These are phyloP conservation scores for Annulohypoxylon maeteangense DNA, from an alignment of 495 filamentous ascomycete species.

Conservation along the genomic window DNA sequence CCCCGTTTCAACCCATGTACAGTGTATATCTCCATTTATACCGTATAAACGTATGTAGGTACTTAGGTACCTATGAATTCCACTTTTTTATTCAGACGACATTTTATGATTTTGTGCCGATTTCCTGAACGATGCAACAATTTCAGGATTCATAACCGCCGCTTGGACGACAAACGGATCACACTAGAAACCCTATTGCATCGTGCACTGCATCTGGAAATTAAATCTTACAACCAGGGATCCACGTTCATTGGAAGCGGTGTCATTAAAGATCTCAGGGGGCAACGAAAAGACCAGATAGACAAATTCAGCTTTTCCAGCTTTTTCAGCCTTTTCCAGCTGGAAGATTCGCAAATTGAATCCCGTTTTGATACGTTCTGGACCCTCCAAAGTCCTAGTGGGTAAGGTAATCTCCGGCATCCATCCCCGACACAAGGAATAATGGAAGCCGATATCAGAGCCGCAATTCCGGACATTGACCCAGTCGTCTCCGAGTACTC, in stretches of 20 bases:
- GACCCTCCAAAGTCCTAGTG: slow-evolving; percentile 17
- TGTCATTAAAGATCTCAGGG: slow-evolving; percentile 24
- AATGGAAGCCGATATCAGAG: slow-evolving; percentile 94
- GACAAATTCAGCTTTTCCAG: slow-evolving; percentile 2
- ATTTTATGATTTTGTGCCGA: slow-evolving; percentile 32
- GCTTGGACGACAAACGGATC: slow-evolving; percentile 1
- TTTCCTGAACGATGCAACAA: background rate
- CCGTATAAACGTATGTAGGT: too few relatives aligned
- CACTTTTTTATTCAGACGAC: slow-evolving; percentile 40
- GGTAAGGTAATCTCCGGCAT: slow-evolving; percentile 25
- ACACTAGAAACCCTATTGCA: slow-evolving; percentile 7
- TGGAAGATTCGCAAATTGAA: slow-evolving; percentile 35
- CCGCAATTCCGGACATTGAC: slow-evolving; percentile 88
- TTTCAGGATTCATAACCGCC: slow-evolving; percentile 2
- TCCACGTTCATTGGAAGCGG: slow-evolving; percentile 23
- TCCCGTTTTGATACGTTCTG: slow-evolving; percentile 29
- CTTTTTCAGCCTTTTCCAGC: background rate
- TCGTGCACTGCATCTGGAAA: slow-evolving; percentile 29
- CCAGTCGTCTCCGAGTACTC: slow-evolving; percentile 92
- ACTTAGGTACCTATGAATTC: too few relatives aligned
- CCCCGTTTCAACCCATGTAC: background rate
- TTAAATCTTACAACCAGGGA: slow-evolving; percentile 34
- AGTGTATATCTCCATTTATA: too few relatives aligned
- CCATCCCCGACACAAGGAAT: slow-evolving; percentile 17
- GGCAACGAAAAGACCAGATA: slow-evolving; percentile 20